Base-by-base conservation (phyloP, 306 rosid genomes). In the Begonia loranthoides region DNA sequence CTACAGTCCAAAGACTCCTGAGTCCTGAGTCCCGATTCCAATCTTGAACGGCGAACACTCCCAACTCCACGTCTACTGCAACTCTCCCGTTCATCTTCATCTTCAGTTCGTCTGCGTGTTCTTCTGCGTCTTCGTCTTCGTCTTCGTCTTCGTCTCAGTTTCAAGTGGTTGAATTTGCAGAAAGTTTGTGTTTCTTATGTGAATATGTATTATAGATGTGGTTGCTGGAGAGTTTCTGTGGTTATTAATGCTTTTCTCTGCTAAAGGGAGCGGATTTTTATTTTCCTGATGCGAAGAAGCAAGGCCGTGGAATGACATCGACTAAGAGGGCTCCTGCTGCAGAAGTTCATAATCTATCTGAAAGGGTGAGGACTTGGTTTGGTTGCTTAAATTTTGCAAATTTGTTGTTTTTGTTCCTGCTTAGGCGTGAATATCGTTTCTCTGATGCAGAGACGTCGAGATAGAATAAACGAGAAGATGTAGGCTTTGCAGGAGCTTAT, bases 381-480 rank as follows among this genome's bases (percentile, higher is more conserved):
- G n/a, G n/a, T 22, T 22, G 2, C 28, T 22, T 22, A 22, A 22
- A 22, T 22, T 22, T n/a, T n/a, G n/a, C n/a, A n/a, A 22, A 2
- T 22, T 17, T 44, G 7, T 40, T 54, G 45, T 60, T 16, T 24
- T 58, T 44, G 15, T 46, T 52, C 54, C 41, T 48, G 52, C 48
- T 41, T 46, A 43, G 49, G 17, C 39, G 58, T 22, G 39, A 62
- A 45, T 48, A 12, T 62, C 53, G 60, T 16, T 17, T 64, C 53
- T 33, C 45, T 4, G 13, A 15, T 71, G 60, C 82, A 88, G 95
- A 81, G 61, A 63, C 94, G 95, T 51, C 81, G 97, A 38, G 97
- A 88, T 66, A 77, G 93, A 66, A 84, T 88, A 50, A 84, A 88
- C 34, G 89, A 81, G 57, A 84, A 79, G 80, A 84, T 88, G 97